phyloP scores from a whole-genome alignment of 2,329 filamentous ascomycete species.

The Septoria linicola region DNA sequence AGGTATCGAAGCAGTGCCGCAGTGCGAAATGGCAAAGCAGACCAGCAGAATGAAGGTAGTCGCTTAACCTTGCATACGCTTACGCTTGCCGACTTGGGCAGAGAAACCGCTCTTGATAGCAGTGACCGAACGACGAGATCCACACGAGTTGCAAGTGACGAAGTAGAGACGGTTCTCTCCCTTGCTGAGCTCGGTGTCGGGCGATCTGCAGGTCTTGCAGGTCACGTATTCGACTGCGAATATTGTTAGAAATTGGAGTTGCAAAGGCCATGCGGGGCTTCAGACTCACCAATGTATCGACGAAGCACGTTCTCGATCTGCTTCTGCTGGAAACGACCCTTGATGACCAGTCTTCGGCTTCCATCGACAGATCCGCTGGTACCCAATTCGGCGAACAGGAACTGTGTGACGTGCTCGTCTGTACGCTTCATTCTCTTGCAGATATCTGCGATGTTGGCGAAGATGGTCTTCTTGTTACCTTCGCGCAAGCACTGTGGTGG shows the following conservation, averaged over 20 bases:
- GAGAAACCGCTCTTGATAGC: slow-evolving; percentile 99
- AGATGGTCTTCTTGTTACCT: slow-evolving; percentile 99
- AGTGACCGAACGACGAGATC: slow-evolving; percentile 75
- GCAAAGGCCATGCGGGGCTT: not conserved
- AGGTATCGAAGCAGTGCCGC: not conserved
- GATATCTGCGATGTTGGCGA: slow-evolving; percentile 98
- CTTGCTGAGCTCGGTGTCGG: slow-evolving; percentile 95
- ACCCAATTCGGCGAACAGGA: slow-evolving; percentile 96
- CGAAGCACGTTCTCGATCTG: slow-evolving; percentile 96
- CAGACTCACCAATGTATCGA: slow-evolving; percentile 81
- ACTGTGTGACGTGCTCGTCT: slow-evolving; percentile 88
- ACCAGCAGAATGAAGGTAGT: not conserved
- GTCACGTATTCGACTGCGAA: slow-evolving; percentile 85
- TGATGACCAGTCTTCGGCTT: slow-evolving; percentile 90
- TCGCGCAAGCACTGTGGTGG: slow-evolving; percentile 97
- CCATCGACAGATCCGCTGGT: slow-evolving; percentile 95
- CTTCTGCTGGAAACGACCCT: slow-evolving; percentile 99
- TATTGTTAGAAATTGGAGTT: slow-evolving; percentile 27
- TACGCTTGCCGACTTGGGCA: slow-evolving; percentile 97
- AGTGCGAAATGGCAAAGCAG: not conserved
- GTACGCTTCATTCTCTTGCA: slow-evolving; percentile 99
- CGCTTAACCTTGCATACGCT: slow-evolving; percentile 64
- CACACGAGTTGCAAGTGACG: slow-evolving; percentile 82
- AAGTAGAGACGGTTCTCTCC: slow-evolving; percentile 99
- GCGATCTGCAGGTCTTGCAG: slow-evolving; percentile 95